Evolutionary conservation across 2,329 filamentous ascomycete species (phyloP), one percentile per base, ranked within the genome.

Genomic region (Ascochyta fabae): DNA sequence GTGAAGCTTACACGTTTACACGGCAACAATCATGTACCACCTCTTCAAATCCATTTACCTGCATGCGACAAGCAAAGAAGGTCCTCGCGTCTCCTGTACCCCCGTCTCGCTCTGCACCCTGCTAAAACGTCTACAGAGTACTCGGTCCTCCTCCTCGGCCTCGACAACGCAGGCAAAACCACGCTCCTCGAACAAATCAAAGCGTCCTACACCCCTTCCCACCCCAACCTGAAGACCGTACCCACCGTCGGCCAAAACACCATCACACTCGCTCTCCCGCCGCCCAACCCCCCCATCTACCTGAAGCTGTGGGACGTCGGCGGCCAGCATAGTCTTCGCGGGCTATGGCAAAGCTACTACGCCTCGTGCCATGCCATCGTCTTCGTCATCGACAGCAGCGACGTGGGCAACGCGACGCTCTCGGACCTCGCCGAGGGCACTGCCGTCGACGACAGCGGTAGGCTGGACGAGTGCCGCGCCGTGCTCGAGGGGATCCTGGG

Each of bases 231-330:
- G 65, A 93, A 95, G 75, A 97, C 94, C 40, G 94, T 98, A 7
- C 95, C 95, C 26, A 99, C 95, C 19, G 94, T 98, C 67, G 95
- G 95, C 63, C 95, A 98, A 76, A 98, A 98, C 78, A 93, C 98
- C 62, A 90, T 91, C 60, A 95, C 93, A 42, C 91, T 99, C 73
- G 87, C 90, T 22, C 84, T 98, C 23, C 70, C 72, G 1, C 68
- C 70, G 2, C 72, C 72, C 7, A 68, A 73, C 43, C 89, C 92
- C 15, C 92, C 96, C 76, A 94, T 97, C 86, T 97, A 98, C 81
- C 83, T 99, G 72, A 96, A 97, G 81, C 90, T 99, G 68, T 98
- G 95, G 95, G 95, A 99, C 74, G 92, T 99, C 0, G 95, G 95
- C 62, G 95, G 95, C 6, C 95, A 99, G 77, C 87, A 95, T 71